phyloP scores from a whole-genome alignment of 2,329 filamentous ascomycete species.

The Trichoderma arundinaceum region DNA sequence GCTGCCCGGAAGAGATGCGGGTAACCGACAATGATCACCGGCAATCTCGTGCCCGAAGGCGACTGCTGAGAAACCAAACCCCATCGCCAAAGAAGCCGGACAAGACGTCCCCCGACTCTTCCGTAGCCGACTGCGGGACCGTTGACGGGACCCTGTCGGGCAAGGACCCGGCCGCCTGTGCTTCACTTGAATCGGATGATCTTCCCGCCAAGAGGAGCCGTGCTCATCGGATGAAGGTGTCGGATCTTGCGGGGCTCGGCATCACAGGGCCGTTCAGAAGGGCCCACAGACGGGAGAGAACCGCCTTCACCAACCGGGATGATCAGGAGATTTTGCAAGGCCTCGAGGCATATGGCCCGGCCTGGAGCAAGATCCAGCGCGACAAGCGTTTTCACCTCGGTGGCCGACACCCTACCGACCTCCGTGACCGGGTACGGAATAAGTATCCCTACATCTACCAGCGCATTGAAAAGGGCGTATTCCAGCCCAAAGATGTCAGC shows the following conservation, averaged over 20 bases:
- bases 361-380: constrained; percentile 70
- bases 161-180: constrained; percentile 38
- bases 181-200: constrained; percentile 42
- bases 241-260: constrained; percentile 62
- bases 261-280: constrained; percentile 68
- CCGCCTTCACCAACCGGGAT: constrained; percentile 67
- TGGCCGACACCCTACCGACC: constrained; percentile 64
- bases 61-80: background rate
- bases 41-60: constrained; percentile 34
- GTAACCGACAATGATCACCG: constrained; percentile 28
- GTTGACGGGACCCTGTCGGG: constrained; percentile 38
- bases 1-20: constrained; percentile 66
- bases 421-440: constrained; percentile 67
- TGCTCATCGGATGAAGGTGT: constrained; percentile 61
- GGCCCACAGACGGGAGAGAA: constrained; percentile 63
- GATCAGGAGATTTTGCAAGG: constrained; percentile 67
- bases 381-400: constrained; percentile 64
- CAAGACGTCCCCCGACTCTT: constrained; percentile 56
- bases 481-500: constrained; percentile 50
- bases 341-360: constrained; percentile 63
- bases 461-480: constrained; percentile 60
- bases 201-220: constrained; percentile 57
- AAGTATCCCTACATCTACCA: constrained; percentile 66
- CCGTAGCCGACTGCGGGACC: constrained; percentile 61
- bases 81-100: constrained; percentile 48